These are phyloP conservation scores for Xenoacremonium recifei DNA, from an alignment of 2,329 filamentous ascomycete genomes.

Conservation along the genomic window DNA sequence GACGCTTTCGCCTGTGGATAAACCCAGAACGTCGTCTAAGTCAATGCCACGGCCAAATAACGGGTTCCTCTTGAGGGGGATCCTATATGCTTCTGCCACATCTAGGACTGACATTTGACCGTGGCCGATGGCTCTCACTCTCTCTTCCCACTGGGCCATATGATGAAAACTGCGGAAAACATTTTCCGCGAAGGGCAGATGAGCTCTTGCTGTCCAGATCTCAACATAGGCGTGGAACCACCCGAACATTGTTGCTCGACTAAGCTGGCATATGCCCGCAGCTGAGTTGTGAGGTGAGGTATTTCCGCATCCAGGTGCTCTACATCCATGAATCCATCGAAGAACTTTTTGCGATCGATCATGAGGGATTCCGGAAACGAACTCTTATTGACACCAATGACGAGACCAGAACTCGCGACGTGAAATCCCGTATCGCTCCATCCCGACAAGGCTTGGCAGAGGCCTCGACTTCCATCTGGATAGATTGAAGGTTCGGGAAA, in stretches of 20 bases:
- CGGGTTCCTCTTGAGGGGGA: neutral
- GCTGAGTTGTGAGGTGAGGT: neutral
- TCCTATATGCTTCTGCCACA: neutral
- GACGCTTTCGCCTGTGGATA: neutral
- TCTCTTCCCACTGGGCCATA: neutral
- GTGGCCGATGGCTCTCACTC: neutral
- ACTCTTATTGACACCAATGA: neutral
- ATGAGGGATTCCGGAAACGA: neutral
- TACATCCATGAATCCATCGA: neutral
- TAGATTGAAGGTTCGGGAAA: neutral
- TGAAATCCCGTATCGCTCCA: neutral
- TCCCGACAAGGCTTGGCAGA: neutral
- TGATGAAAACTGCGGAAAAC: neutral
- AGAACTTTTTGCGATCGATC: neutral
- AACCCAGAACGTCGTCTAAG: neutral
- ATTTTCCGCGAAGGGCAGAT: neutral
- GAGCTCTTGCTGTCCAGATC: neutral
- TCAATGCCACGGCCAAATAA: neutral
- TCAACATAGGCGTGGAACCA: neutral
- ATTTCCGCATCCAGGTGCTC: neutral
- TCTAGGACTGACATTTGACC: neutral
- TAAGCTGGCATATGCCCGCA: neutral
- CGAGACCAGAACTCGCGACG: neutral
- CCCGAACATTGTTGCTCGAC: neutral
- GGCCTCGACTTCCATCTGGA: neutral